Conservation (phyloP, 2,329 filamentous ascomycete genomes). For the Fusarium camptoceras region DNA sequence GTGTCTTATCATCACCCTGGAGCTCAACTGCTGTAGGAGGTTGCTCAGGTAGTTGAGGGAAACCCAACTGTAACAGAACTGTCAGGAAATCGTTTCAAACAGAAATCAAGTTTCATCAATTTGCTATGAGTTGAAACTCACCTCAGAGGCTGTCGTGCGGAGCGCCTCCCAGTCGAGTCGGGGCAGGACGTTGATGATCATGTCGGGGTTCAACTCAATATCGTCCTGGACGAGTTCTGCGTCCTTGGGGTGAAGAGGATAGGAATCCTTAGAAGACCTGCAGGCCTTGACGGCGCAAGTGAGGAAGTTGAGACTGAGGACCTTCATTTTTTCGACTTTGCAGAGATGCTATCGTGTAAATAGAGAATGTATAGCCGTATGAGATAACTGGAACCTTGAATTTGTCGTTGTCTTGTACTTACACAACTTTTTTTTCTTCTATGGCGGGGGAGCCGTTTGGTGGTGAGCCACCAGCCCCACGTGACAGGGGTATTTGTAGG, state of each 20-base stretch:
- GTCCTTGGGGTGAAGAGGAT: constrained; percentile 92
- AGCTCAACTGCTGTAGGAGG: constrained; percentile 73
- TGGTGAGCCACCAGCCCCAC: constrained; percentile 41
- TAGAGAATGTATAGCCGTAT: neutral
- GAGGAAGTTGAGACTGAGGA: constrained; percentile 95
- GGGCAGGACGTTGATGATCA: constrained; percentile 86
- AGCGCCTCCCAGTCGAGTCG: constrained; percentile 90
- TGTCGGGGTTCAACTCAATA: constrained; percentile 81
- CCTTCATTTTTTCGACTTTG: constrained; percentile 74
- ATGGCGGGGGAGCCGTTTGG: constrained; percentile 35
- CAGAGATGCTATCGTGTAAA: neutral
- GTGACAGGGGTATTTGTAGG: constrained; percentile 45
- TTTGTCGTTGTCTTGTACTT: constrained; percentile 38
- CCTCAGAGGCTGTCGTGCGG: constrained; percentile 79
- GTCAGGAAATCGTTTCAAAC: constrained; percentile 20
- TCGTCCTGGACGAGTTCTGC: constrained; percentile 92
- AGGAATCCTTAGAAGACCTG: constrained; percentile 82
- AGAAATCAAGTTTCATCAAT: neutral
- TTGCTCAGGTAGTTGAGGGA: constrained; percentile 76
- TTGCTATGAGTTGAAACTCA: constrained; percentile 54
- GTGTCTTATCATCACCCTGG: constrained; percentile 73
- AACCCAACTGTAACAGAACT: constrained; percentile 72
- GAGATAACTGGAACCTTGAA: constrained; percentile 4
- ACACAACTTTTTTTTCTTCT: constrained; percentile 50
- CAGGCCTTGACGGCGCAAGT: constrained; percentile 96